Percentiles rank a stretch among this genome's conserved stretches.
Conservation (phyloP, 345 rosid species). For the Moricandia arvensis region DNA sequence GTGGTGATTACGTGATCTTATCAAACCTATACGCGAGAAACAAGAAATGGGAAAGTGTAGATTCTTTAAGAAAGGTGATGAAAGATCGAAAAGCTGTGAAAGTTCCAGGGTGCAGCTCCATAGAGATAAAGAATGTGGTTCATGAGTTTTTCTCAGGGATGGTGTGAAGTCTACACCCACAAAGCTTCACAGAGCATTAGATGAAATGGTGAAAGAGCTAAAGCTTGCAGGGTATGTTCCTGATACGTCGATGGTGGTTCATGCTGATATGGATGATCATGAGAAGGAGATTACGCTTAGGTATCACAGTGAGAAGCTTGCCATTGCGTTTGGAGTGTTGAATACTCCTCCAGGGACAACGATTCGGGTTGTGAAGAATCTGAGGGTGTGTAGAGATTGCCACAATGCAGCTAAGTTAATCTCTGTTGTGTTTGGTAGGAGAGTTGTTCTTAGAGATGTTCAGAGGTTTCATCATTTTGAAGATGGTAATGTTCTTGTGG, state of each 20-base stretch:
- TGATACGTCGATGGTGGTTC: constrained; percentile 65
- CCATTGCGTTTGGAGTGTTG: constrained; percentile 72
- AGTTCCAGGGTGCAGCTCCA: constrained; percentile 96
- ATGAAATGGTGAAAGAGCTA: constrained; percentile 63
- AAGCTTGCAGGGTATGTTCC: constrained; percentile 79
- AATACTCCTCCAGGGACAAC: constrained; percentile 70
- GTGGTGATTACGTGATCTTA: constrained; percentile 78
- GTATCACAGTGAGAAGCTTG: constrained; percentile 88
- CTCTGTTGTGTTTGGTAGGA: constrained; percentile 61
- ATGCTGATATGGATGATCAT: constrained; percentile 57
- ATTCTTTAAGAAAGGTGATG: constrained; percentile 59
- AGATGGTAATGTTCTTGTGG: constrained; percentile 83
- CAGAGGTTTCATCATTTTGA: constrained; percentile 89
- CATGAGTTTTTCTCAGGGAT: too few species aligned
- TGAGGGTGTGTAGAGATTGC: constrained; percentile 76
- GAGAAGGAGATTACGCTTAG: constrained; percentile 67
- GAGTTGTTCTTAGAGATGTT: constrained; percentile 79
- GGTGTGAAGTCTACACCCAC: too few species aligned
- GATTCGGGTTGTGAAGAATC: constrained; percentile 78
- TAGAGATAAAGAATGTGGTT: constrained; percentile 62
- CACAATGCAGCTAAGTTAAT: constrained; percentile 71
- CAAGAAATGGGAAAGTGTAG: constrained; percentile 71
- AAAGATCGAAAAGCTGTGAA: constrained; percentile 55
- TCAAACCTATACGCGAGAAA: constrained; percentile 73
- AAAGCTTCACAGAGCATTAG: constrained; percentile 55